Base-by-base conservation (phyloP, 768 basidiomycete species). In the Suillus clintonianus region DNA sequence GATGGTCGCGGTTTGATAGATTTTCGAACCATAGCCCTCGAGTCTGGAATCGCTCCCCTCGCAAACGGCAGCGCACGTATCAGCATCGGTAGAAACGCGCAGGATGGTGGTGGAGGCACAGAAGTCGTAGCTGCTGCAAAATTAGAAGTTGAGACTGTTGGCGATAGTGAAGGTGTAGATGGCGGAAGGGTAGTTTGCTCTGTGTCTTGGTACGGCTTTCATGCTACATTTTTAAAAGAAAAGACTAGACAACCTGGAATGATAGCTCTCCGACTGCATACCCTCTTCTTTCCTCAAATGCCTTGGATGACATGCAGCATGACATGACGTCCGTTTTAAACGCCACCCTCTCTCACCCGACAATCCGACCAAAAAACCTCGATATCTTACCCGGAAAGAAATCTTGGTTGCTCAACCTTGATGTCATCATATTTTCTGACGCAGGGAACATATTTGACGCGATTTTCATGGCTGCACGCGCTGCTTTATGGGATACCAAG, bases 1-100 rank as follows among this genome's bases (percentile, higher is more conserved):
- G 94, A 96, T 72, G 93, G 93, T 1, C 89, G 94, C 22, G 70
- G 79, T 7, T 79, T 90, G 0, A 74, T 81, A 41, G 89, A 91
- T 66, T 95, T 85, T 69, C 83, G 94, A 34, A 76, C 83, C 0
- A 82, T 95, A 24, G 79, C 85, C 9, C 84, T 96, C 34, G 89
- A 92, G 76, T 92, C 91, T 0, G 91, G 90, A 24, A 83, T 91
- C 2, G 86, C 88, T 17, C 91, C 92, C 6, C 83, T 93, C 6
- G 90, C 94, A 22, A 94, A 95, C 64, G 94, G 94, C 7, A 94
- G 92, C 65, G 92, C 92, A 6, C 83, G 85, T 27, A 78, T 94
- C 9, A 85, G 80, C 66, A 84, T 95, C n/a, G 94, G 92, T 1
- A 79, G 81, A 66, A 79, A 78, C 64, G 77, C 82, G 30, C 79